A percentile compares a stretch with the other conserved stretches of the same genome.
Evolutionary conservation across 2,329 filamentous ascomycete genomes (phyloP).

Genomic region (Ceratocystis alfenasii): DNA sequence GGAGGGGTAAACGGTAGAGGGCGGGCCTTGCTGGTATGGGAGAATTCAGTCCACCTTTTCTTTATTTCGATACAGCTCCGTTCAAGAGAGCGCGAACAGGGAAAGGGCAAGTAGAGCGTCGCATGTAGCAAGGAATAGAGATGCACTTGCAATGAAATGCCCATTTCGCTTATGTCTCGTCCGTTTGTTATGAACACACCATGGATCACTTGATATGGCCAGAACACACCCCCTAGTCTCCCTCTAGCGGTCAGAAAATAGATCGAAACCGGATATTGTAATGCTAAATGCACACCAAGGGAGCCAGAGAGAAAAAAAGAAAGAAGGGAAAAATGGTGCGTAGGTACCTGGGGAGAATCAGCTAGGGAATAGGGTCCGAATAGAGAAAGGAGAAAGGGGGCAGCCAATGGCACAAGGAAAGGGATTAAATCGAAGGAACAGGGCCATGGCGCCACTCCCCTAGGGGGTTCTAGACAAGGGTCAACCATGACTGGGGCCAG

Average conservation of each 20-base stretch:
- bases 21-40: not conserved
- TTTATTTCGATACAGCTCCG: not conserved
- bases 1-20: not conserved
- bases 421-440: not conserved
- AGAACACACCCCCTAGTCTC: not conserved
- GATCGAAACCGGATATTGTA: not conserved
- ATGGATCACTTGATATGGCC: not conserved
- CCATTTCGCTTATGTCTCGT: conserved; percentile 9
- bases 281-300: not conserved
- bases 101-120: not conserved
- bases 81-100: not conserved
- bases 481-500: not conserved
- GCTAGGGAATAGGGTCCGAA: conserved; percentile 4
- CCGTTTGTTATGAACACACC: not conserved
- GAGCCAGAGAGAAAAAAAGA: not conserved
- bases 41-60: not conserved
- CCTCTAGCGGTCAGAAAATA: not conserved
- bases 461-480: not conserved
- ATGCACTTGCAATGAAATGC: conserved; percentile 6
- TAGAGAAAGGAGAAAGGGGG: conserved; percentile 5
- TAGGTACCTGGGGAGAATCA: not conserved
- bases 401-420: conserved; percentile 1
- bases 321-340: not conserved
- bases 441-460: conserved; percentile 1
- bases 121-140: conserved; percentile 1